These are phyloP conservation scores for Zelonia costaricensis DNA, from an alignment of 208 protist genomes.

Conservation along the genomic window DNA sequence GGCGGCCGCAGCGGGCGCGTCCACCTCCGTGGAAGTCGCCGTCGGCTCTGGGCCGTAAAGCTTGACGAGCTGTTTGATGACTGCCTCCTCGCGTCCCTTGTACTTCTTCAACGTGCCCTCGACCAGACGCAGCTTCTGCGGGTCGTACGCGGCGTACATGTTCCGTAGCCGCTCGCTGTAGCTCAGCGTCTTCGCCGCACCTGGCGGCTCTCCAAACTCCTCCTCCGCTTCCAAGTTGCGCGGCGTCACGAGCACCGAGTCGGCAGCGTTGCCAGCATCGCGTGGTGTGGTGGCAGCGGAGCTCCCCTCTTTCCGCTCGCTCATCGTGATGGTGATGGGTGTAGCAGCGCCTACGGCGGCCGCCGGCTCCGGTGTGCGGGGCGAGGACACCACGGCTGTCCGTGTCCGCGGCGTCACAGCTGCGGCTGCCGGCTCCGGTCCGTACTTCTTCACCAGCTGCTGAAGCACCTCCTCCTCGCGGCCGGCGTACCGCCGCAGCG, in stretches of 20 bases:
- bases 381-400: no score
- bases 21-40: no score
- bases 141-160: slow-evolving; percentile 69
- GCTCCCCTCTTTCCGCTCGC: no score
- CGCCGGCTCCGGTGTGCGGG: no score
- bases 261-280: no score
- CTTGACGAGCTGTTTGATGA: slow-evolving; percentile 56
- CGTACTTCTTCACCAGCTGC: slow-evolving; percentile 76
- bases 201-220: no score
- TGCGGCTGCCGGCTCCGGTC: slow-evolving; percentile 45
- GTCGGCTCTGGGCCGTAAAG: slow-evolving; percentile 72
- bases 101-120: slow-evolving; percentile 64
- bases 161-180: slow-evolving; percentile 53
- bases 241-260: slow-evolving; percentile 13
- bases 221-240: slow-evolving; percentile 13
- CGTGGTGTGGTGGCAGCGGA: no score
- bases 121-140: slow-evolving; percentile 46
- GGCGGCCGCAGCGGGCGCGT: no score
- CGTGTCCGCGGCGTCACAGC: no score
- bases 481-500: slow-evolving; percentile 61
- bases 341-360: no score
- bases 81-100: slow-evolving; percentile 56
- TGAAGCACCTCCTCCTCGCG: slow-evolving; percentile 70
- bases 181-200: no score
- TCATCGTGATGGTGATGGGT: not conserved